Evolutionary conservation across 2,329 filamentous ascomycete genomes (phyloP), one percentile per base, ranked within the genome.

Genomic region (Akanthomyces uredinophilus): DNA sequence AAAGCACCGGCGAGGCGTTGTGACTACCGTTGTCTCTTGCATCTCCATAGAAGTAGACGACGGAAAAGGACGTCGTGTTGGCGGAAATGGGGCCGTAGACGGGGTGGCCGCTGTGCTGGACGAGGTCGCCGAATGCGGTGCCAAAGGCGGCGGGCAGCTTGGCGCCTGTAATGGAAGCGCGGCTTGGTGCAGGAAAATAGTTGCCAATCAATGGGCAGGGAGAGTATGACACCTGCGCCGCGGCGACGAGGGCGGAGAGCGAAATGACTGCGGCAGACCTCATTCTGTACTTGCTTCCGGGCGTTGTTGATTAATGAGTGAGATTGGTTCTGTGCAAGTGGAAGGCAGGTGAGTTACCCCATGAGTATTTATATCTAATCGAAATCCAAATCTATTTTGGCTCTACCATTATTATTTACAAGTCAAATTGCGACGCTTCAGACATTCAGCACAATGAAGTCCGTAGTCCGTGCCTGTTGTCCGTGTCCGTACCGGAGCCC

Each of bases 1-100:
- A 68, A 2, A 54, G 6, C 39, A 69, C 65, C 0, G 66, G 51
- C 0, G 68, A 64, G 60, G 51, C 41, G 7, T 11, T 32, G n/a
- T n/a, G n/a, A n/a, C 49, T 24, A 2, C 64, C 58, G 32, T 11
- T 35, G 32, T 11, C 10, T 6, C 61, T 49, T 16, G 62, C 64
- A 1, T 64, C 65, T 16, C 39, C 51, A 5, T 41, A 44, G 43
- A 70, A 70, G 50, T 70, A 55, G 3, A 70, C 65, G n/a, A 70
- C 65, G 0, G 69, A 70, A 59, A 71, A 70, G 10, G 67, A 70
- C 4, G 69, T 70, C 1, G 67, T 70, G 58, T 69, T 69, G 1
- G 69, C 55, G 2, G 64, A 67, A 52, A 71, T 67, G n/a, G 50
- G 39, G 22, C 69, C 68, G 37, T 66, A 71, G 44, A 66, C 64